Conservation (phyloP, 2,329 filamentous ascomycete genomes). For the Fusarium penzigii region DNA sequence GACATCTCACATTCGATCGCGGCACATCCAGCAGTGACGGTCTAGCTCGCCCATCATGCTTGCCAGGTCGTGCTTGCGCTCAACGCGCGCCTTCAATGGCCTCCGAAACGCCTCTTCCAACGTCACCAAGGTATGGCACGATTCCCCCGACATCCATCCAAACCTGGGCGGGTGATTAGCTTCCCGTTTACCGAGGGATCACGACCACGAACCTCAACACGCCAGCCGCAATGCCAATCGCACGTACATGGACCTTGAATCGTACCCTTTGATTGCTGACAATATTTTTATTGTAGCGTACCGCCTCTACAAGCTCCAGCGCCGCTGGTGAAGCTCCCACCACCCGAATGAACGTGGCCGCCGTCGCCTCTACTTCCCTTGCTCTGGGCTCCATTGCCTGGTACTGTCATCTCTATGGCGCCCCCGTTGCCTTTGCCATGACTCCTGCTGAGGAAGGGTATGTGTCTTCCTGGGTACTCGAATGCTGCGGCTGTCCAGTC, state of each 20-base stretch:
- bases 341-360: slow-evolving; percentile 83
- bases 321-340: slow-evolving; percentile 69
- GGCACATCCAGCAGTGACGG: slow-evolving; percentile 39
- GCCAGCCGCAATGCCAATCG: slow-evolving; percentile 31
- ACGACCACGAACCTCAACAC: slow-evolving; percentile 25
- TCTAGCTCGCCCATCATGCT: slow-evolving; percentile 71
- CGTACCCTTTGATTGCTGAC: slow-evolving; percentile 40
- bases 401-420: slow-evolving; percentile 95
- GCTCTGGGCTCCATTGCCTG: slow-evolving; percentile 89
- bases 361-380: slow-evolving; percentile 80
- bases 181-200: slow-evolving; percentile 39
- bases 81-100: slow-evolving; percentile 81
- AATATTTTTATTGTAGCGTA: slow-evolving; percentile 49
- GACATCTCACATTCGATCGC: slow-evolving; percentile 39
- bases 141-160: slow-evolving; percentile 25
- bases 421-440: slow-evolving; percentile 78
- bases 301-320: slow-evolving; percentile 72
- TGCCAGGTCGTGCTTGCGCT: slow-evolving; percentile 87
- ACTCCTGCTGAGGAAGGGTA: slow-evolving; percentile 97
- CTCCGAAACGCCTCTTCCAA: slow-evolving; percentile 72
- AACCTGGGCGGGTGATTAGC: slow-evolving; percentile 19
- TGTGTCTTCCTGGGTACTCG: slow-evolving; percentile 46
- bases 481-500: slow-evolving; percentile 5
- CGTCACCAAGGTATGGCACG: slow-evolving; percentile 70
- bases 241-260: slow-evolving; percentile 21